These are phyloP conservation scores for Porcisia hertigi DNA, from an alignment of 208 protist genomes.

Conservation along the genomic window DNA sequence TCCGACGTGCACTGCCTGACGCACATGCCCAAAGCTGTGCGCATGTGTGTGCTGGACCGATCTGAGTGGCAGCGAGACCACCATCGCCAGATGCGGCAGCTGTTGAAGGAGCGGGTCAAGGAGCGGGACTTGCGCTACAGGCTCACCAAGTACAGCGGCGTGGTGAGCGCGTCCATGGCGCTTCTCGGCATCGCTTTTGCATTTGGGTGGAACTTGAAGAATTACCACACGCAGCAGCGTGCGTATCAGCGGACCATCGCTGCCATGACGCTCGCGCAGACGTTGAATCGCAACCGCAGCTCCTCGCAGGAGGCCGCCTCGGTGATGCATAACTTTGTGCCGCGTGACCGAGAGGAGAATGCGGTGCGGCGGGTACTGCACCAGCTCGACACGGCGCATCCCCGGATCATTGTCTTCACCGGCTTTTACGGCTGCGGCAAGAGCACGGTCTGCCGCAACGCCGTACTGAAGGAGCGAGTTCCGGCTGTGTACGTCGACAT, in stretches of 20 bases:
- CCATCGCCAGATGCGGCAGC: slow-evolving; percentile 60
- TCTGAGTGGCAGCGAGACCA: slow-evolving; percentile 74
- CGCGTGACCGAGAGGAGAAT: slow-evolving; percentile 56
- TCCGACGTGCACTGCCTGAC: slow-evolving; percentile 71
- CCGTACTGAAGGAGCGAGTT: slow-evolving; percentile 58
- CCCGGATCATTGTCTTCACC: slow-evolving; percentile 69
- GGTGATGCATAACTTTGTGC: slow-evolving; percentile 35
- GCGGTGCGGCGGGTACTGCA: slow-evolving; percentile 57
- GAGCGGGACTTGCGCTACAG: slow-evolving; percentile 67
- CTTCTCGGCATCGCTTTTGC: slow-evolving; percentile 59
- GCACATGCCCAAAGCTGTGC: slow-evolving; percentile 56
- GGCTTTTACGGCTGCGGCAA: slow-evolving; percentile 75
- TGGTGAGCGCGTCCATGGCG: slow-evolving; percentile 66
- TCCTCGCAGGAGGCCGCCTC: not conserved
- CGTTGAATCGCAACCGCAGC: slow-evolving; percentile 17
- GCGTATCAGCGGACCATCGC: slow-evolving; percentile 51
- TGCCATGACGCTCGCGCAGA: slow-evolving; percentile 50
- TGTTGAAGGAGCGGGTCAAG: slow-evolving; percentile 71
- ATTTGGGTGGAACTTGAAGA: slow-evolving; percentile 72
- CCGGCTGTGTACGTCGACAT: slow-evolving; percentile 69
- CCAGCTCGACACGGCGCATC: too few relatives aligned
- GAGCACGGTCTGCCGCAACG: slow-evolving; percentile 58
- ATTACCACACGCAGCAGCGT: slow-evolving; percentile 55
- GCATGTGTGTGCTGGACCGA: slow-evolving; percentile 66
- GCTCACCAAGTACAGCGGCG: slow-evolving; percentile 74